phyloP scores from a whole-genome alignment of 371 early-diverging fungal species.

The Fennellomyces sp. region DNA sequence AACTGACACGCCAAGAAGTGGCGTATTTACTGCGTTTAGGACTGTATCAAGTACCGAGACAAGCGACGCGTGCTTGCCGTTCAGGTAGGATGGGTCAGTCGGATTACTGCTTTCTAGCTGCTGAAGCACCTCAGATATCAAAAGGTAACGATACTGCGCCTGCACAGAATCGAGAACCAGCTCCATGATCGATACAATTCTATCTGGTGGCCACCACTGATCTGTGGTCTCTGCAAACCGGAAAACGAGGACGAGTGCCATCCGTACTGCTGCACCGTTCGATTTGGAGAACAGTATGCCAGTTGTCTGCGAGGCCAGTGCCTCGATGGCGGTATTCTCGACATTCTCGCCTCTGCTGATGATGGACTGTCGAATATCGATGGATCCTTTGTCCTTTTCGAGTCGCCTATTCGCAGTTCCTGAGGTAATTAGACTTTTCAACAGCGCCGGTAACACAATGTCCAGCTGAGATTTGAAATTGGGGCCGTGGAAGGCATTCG shows the following conservation, averaged over 20 bases:
- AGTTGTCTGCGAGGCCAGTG: conserved; percentile 47
- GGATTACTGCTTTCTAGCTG: conserved; percentile 47
- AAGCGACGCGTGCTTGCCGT: conserved; percentile 57
- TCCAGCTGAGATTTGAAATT: conserved; percentile 50
- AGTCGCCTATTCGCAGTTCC: conserved; percentile 6
- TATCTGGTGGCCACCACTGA: conserved; percentile 54
- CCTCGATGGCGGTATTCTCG: conserved; percentile 27
- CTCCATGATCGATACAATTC: conserved; percentile 44
- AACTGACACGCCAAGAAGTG: conserved; percentile 77
- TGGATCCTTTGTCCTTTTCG: conserved; percentile 4
- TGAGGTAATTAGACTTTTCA: conserved; percentile 33
- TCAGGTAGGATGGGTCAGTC: conserved; percentile 27
- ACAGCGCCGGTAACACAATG: conserved; percentile 51
- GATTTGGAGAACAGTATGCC: conserved; percentile 46
- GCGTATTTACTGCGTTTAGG: conserved; percentile 48
- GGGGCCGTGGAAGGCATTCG: conserved; percentile 50
- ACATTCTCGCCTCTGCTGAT: conserved; percentile 8
- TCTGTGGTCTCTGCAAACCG: conserved; percentile 52
- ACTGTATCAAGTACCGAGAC: conserved; percentile 60
- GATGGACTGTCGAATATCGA: conserved; percentile 23
- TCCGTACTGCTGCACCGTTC: conserved; percentile 50
- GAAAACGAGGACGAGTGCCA: conserved; percentile 45
- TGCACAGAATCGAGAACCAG: conserved; percentile 40
- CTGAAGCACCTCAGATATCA: conserved; percentile 65
- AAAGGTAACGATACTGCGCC: conserved; percentile 71